These are phyloP conservation scores for Colletotrichum sp. DNA, from an alignment of 2,329 filamentous ascomycete species.

Conservation along the genomic window DNA sequence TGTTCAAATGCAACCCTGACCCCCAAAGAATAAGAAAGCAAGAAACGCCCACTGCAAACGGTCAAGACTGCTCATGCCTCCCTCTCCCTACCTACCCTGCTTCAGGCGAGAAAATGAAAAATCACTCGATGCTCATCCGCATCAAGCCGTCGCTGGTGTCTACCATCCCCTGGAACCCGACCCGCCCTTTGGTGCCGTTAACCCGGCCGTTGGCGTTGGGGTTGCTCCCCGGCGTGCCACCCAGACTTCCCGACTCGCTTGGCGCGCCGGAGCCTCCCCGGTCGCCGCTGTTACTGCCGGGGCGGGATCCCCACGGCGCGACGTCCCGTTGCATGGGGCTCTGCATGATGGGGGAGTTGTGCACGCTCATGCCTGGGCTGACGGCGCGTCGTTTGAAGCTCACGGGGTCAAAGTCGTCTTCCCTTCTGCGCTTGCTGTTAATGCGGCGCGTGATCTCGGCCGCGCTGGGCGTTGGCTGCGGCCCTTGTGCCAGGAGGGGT, in stretches of 20 bases:
- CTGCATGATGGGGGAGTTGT: slow-evolving; percentile 88
- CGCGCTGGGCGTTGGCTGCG: slow-evolving; percentile 60
- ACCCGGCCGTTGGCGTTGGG: slow-evolving; percentile 45
- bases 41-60: neutral
- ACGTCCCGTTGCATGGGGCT: slow-evolving; percentile 78
- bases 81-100: neutral
- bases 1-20: neutral
- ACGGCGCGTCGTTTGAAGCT: slow-evolving; percentile 92
- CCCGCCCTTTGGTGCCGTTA: slow-evolving; percentile 60
- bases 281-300: slow-evolving; percentile 64
- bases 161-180: slow-evolving; percentile 90
- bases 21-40: neutral
- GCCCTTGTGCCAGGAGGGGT: slow-evolving; percentile 35
- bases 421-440: slow-evolving; percentile 81
- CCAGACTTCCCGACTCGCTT: slow-evolving; percentile 51
- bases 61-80: neutral
- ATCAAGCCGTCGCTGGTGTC: slow-evolving; percentile 95
- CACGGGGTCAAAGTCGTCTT: slow-evolving; percentile 87
- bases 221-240: slow-evolving; percentile 28
- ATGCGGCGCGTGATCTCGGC: slow-evolving; percentile 80
- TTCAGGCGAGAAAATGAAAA: neutral
- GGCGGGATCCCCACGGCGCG: slow-evolving; percentile 73
- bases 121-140: slow-evolving; percentile 92
- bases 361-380: slow-evolving; percentile 86
- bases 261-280: slow-evolving; percentile 55